Base-by-base conservation (phyloP, 1,284 basidiomycete genomes). In the Wolfiporia cocos region DNA sequence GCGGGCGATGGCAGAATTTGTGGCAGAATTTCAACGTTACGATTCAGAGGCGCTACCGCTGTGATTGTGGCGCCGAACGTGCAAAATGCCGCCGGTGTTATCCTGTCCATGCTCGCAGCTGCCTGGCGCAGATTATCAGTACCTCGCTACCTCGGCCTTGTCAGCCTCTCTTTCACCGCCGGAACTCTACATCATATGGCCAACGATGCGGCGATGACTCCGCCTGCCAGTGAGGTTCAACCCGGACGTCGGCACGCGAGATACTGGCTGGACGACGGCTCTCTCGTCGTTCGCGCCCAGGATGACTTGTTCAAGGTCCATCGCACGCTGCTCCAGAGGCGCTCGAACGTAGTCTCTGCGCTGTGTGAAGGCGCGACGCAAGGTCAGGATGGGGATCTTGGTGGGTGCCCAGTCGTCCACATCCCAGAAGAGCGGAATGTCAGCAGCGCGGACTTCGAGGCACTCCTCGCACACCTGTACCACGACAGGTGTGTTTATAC, bases 261-360 rank as follows among this genome's bases (percentile, higher is more conserved):
- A 10, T 82, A 74, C 53, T 85, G 78, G 78, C 72, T 82, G 41
- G 66, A 76, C 19, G 79, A 85, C 51, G 81, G 77, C 39, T 74
- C 74, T 11, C 53, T 82, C 14, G 56, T 78, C 32, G 54, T 85
- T 28, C 62, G 62, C 37, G 63, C 68, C 21, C 56, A 66, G 41
- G 51, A 66, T 9, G 54, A 66, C 29, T 49, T 65, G 17, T 86
- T 76, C 66, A 77, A 69, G 52, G 58, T 85, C 28, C 77, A 84
- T 51, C 58, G 61, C 20, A 62, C 67, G 5, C 56, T 83, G 5
- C 58, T 86, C 6, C 54, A 62, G 24, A 65, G 75, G 19, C 74
- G 78, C 47, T 81, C 77, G 1, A 61, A 56, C 4, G 61, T 63
- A 19, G 57, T 78, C 29, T 49, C 64, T 4, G 49, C 59, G 0